These are phyloP conservation scores for Trichoderma cornu-damae DNA, from an alignment of 2,329 filamentous ascomycete genomes.

Conservation along the genomic window DNA sequence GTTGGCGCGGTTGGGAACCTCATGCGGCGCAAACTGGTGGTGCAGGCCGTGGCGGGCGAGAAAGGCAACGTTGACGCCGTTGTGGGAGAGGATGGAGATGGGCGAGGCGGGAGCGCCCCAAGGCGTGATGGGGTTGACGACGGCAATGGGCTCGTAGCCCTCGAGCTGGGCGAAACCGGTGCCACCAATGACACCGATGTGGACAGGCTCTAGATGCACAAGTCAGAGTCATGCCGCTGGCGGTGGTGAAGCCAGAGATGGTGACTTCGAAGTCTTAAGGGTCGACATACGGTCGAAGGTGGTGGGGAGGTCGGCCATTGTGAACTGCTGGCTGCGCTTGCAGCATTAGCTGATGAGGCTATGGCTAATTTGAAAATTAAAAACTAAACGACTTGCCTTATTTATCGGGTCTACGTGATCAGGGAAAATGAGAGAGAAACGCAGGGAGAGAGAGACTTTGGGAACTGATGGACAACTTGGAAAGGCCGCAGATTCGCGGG, in stretches of 20 bases:
- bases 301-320: conserved; percentile 51
- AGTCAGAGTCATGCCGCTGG: neutral
- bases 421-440: neutral
- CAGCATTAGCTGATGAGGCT: neutral
- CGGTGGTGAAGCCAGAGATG: neutral
- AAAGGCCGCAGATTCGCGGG: neutral
- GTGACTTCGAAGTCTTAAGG: neutral
- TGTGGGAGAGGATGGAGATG: conserved; percentile 85
- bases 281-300: conserved; percentile 52
- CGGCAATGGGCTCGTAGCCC: conserved; percentile 78
- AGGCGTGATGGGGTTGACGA: conserved; percentile 71
- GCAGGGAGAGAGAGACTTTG: neutral
- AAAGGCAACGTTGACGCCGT: conserved; percentile 79
- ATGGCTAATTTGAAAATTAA: neutral
- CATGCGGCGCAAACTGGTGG: conserved; percentile 88
- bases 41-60: conserved; percentile 84
- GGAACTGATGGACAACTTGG: neutral
- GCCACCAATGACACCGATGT: conserved; percentile 87
- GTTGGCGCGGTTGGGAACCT: conserved; percentile 92
- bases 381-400: neutral
- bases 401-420: neutral
- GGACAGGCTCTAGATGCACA: conserved; percentile 54
- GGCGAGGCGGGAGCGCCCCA: conserved; percentile 76
- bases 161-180: conserved; percentile 86
- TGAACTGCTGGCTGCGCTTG: conserved; percentile 14